These are phyloP conservation scores for Clitopilus passeckerianus DNA, from an alignment of 768 basidiomycete genomes.

Conservation along the genomic window DNA sequence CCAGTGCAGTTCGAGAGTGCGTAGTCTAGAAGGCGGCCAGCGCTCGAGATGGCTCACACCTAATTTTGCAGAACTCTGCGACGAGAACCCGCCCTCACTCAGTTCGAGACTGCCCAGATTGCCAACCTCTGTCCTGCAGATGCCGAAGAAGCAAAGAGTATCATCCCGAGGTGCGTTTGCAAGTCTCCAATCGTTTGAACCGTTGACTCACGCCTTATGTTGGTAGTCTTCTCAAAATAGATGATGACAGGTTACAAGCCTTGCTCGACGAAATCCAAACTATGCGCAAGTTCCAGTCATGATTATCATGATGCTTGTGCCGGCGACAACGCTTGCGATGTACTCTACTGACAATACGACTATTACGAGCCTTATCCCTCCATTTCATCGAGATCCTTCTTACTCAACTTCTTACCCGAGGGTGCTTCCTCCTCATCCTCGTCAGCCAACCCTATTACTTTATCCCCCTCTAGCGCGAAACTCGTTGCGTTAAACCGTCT, in stretches of 20 bases:
- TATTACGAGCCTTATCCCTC: conserved; percentile 37
- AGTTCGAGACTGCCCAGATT: conserved; percentile 91
- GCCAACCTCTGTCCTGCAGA: conserved; percentile 87
- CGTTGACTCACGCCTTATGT: neutral
- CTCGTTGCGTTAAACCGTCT: conserved; percentile 63
- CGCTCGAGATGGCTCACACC: neutral
- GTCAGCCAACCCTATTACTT: conserved; percentile 23
- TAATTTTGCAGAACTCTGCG: conserved; percentile 58
- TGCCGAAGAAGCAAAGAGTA: conserved; percentile 88
- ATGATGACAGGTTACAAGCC: conserved; percentile 80
- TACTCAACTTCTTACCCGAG: conserved; percentile 35
- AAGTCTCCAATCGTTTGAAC: neutral
- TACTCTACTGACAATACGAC: neutral
- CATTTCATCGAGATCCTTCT: conserved; percentile 42
- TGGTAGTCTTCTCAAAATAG: conserved; percentile 75
- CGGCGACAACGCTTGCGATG: too few relatives aligned
- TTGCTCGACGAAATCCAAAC: conserved; percentile 86
- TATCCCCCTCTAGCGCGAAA: conserved; percentile 31
- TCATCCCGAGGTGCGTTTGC: conserved; percentile 70
- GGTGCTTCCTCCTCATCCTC: conserved; percentile 30
- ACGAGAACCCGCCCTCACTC: conserved; percentile 74
- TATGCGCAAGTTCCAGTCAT: conserved; percentile 82
- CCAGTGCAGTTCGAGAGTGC: conserved; percentile 83
- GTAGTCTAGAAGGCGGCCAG: conserved; percentile 18
- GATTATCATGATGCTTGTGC: neutral